Evolutionary conservation across 768 basidiomycete species (phyloP), one percentile per base, ranked within the genome.

Genomic region (Hericium alpestre): DNA sequence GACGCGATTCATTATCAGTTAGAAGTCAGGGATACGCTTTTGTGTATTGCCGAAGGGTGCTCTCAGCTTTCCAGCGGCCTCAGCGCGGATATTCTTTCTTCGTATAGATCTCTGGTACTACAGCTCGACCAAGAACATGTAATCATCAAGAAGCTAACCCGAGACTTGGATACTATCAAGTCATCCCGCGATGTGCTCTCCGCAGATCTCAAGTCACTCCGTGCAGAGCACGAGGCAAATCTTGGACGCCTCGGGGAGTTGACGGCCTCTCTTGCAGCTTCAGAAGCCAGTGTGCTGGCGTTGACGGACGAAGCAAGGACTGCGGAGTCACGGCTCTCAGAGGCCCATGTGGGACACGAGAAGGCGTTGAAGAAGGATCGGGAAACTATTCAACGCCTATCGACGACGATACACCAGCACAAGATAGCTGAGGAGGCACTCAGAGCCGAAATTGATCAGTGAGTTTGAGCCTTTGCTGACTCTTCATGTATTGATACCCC

Each of bases 381-480:
- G 55, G 67, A 81, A 25, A 60, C 71, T 0, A 65, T 72, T 9
- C 76, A 80, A 57, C 73, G 78, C 22, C 67, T 87, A 39, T 75
- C 77, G 0, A 66, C 67, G 15, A 73, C 79, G 5, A 66, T 84
- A 38, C 76, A 81, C 59, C 79, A 80, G 69, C 74, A 71, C 59
- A 78, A 81, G 61, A 77, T 77, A 59, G 81, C 84, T 4, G 88
- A 93, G 66, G 82, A 83, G 37, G 79, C 77, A 4, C 73, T 93
- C 54, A 76, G 80, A 38, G 76, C 76, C 25, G 90, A 93, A 59
- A 74, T 89, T 46, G 79, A 84, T 38, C 73, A 75, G 91, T 90
- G 61, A 56, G 83, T 77, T 1, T 16, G 20, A 18, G 3, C 9
- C 22, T 15, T 40, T 1, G 0, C 8, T 12, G 15, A 5, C 20